These are phyloP conservation scores for Coprinopsis sp. DNA, from an alignment of 768 basidiomycete species.

Conservation along the genomic window DNA sequence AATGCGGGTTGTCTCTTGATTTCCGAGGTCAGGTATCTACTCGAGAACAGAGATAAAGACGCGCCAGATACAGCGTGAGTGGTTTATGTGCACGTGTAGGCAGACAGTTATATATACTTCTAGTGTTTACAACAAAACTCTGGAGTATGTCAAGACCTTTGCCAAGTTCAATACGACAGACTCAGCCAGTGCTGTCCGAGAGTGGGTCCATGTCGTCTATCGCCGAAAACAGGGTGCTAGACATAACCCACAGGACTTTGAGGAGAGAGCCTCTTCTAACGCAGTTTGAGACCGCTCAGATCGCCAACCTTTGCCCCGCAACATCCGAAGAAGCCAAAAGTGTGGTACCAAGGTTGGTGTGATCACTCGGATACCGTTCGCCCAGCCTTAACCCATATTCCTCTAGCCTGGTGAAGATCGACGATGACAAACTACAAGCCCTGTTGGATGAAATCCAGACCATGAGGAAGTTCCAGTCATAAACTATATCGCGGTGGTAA, in stretches of 20 bases:
- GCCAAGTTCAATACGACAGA: slow-evolving; percentile 86
- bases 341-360: slow-evolving; percentile 72
- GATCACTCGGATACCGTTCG: not conserved
- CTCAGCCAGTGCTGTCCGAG: slow-evolving; percentile 81
- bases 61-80: slow-evolving; percentile 83
- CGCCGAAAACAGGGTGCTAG: not conserved
- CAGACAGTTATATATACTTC: not conserved
- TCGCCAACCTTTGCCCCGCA: slow-evolving; percentile 86
- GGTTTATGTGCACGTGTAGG: not conserved
- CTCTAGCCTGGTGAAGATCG: slow-evolving; percentile 75
- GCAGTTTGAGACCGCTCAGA: slow-evolving; percentile 89
- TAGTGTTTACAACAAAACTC: slow-evolving; percentile 90
- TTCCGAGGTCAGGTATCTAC: slow-evolving; percentile 86
- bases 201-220: slow-evolving; percentile 45
- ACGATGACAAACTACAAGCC: slow-evolving; percentile 80
- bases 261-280: slow-evolving; percentile 75
- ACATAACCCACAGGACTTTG: slow-evolving; percentile 50
- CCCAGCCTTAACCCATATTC: not conserved
- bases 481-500: slow-evolving; percentile 18
- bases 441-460: slow-evolving; percentile 86
- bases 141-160: slow-evolving; percentile 89
- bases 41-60: slow-evolving; percentile 84
- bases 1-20: slow-evolving; percentile 88
- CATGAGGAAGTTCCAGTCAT: slow-evolving; percentile 86
- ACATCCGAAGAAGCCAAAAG: slow-evolving; percentile 90